Evolutionary conservation across 129 eudicot species (phyloP).

Genomic region (Silybum marianum): DNA sequence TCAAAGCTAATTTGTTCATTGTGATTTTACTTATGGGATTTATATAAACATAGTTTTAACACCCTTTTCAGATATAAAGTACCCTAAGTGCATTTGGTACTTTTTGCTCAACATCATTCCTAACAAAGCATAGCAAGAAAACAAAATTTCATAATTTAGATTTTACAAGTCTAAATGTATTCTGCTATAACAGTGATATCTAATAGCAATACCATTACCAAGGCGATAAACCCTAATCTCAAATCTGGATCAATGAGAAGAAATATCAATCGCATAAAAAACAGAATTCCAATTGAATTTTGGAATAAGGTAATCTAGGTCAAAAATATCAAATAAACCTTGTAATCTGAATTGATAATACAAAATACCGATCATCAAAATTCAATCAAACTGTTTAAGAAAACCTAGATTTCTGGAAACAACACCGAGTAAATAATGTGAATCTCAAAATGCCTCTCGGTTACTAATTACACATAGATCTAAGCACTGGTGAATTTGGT

Average conservation of each 20-base stretch:
- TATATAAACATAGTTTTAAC: no score
- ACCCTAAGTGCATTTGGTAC: no score
- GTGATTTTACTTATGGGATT: no score
- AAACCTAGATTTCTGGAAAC: neutral
- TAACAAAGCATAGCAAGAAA: no score
- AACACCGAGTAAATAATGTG: neutral
- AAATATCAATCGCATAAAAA: neutral
- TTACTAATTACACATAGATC: neutral
- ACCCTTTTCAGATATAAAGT: no score
- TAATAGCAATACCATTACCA: neutral
- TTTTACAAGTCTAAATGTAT: no score
- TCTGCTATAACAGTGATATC: neutral
- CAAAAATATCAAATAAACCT: neutral
- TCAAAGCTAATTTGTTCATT: no score
- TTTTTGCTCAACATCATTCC: no score
- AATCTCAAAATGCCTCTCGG: neutral
- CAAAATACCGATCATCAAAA: neutral
- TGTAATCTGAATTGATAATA: neutral
- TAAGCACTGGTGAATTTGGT: constrained; percentile 19
- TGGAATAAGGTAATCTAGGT: neutral
- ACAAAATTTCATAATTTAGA: no score
- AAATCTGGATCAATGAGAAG: neutral
- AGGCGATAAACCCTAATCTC: neutral
- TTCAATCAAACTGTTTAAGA: neutral
- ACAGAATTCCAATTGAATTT: neutral